Evolutionary conservation across 176 grass and related monocot species (phyloP), one percentile per base, ranked within the genome.

Genomic region (Triticum urartu): DNA sequence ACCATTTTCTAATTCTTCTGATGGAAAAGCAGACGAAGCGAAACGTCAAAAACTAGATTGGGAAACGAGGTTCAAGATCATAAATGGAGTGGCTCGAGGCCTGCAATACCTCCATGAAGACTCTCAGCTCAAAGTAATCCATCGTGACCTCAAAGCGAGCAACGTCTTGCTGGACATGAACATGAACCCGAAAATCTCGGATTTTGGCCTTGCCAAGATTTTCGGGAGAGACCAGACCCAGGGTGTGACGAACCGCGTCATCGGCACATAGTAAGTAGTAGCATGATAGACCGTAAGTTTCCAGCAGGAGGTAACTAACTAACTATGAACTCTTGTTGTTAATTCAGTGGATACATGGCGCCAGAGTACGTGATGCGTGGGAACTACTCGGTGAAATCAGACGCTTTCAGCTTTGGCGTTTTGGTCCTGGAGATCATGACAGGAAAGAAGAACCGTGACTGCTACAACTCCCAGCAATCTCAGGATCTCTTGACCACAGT

Each of bases 361-460:
- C 83, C 83, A 0, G 88, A 89, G 21, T 89, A 94, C 61, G 50
- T 56, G 47, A 86, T 90, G 87, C 85, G 87, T 2, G 90, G 93
- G 5, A 87, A 88, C 58, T 95, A 86, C 64, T 95, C 93, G 0
- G 72, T 83, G 14, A 95, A 95, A 11, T 91, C 88, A 6, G 88
- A 92, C 17, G 83, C 67, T 59, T 95, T 92, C 82, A 89, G 93
- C 84, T 95, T 90, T 11, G 88, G 86, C 34, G 88, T 92, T 32
- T 78, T 95, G 66, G 69, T 95, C 62, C 85, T 91, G 42, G 90
- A 95, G 83, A 92, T 95, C 58, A 61, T 91, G 24, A 95, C 88
- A 1, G 86, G 93, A 34, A 89, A 20, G 75, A 87, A 85, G 68
- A 91, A 91, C 75, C 79, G n/a, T 42, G 75, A 59, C 9, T 26